A percentile compares a stretch with the other conserved stretches of the same genome.
phyloP scores from a whole-genome alignment of 495 filamentous ascomycete species.

The Tuber calosporum region DNA sequence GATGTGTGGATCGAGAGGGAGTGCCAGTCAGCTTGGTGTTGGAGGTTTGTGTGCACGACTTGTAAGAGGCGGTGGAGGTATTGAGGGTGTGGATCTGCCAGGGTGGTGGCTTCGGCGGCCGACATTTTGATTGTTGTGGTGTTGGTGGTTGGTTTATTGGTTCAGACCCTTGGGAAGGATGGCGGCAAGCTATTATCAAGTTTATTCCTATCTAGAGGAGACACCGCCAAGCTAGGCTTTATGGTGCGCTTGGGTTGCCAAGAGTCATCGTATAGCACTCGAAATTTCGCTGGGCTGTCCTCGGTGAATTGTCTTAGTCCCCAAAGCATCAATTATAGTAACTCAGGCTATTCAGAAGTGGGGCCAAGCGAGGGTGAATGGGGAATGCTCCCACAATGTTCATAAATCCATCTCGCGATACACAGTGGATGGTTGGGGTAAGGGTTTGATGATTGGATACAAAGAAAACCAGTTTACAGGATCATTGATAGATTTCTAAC shows the following conservation, averaged over 20 bases:
- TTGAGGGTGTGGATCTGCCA: constrained; percentile 45
- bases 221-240: no score
- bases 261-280: not conserved
- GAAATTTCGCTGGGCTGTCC: not conserved
- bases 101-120: constrained; percentile 41
- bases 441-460: not conserved
- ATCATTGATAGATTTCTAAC: not conserved
- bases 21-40: constrained; percentile 81
- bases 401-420: not conserved
- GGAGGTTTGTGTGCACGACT: constrained; percentile 34
- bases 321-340: not conserved
- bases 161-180: not conserved
- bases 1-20: constrained; percentile 57
- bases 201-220: no score
- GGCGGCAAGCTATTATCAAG: no score
- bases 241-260: not conserved
- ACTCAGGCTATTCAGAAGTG: not conserved
- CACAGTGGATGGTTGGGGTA: not conserved
- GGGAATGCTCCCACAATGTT: not conserved
- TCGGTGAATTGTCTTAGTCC: not conserved
- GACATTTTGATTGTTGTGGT: constrained; percentile 34
- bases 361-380: not conserved
- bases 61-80: constrained; percentile 45
- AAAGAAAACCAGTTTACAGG: not conserved
- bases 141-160: constrained; percentile 18